phyloP scores from a whole-genome alignment of 148 eudicot species.

The Dianthus caryophyllus region DNA sequence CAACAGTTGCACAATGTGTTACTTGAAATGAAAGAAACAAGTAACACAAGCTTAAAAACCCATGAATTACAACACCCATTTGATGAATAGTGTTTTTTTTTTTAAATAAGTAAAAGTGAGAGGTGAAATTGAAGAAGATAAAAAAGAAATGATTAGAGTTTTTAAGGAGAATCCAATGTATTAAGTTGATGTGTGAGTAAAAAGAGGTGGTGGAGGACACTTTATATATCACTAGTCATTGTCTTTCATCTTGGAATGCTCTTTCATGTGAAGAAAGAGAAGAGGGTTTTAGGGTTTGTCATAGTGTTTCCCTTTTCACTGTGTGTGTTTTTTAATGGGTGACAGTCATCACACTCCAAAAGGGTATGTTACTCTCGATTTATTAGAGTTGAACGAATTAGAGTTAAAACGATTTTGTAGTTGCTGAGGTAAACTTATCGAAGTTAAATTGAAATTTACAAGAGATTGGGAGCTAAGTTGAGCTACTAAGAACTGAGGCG shows the following conservation, averaged over 20 bases:
- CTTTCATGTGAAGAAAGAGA: conserved; percentile 36
- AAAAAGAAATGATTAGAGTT: background rate
- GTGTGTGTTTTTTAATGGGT: conserved; percentile 36
- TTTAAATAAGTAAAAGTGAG: no score
- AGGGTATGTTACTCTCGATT: no score
- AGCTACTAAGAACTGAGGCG: no score
- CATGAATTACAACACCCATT: conserved; percentile 18
- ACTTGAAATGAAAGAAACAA: conserved; percentile 14
- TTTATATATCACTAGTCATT: conserved; percentile 6
- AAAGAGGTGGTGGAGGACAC: conserved; percentile 5
- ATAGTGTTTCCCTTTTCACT: conserved; percentile 47
- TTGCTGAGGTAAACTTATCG: no score
- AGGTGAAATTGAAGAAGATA: background rate
- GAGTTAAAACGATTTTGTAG: no score
- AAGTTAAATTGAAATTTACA: no score
- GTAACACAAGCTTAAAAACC: conserved; percentile 17
- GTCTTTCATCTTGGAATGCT: conserved; percentile 12
- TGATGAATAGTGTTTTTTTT: background rate
- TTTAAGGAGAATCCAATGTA: background rate
- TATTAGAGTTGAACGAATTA: no score
- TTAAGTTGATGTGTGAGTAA: background rate
- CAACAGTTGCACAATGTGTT: conserved; percentile 42
- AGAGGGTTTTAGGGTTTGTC: conserved; percentile 24
- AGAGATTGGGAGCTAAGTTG: no score
- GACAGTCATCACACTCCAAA: conserved; percentile 18